Evolutionary conservation across 2,329 filamentous ascomycete species (phyloP), one percentile per base, ranked within the genome.

Genomic region (Helicocarpus griseus): DNA sequence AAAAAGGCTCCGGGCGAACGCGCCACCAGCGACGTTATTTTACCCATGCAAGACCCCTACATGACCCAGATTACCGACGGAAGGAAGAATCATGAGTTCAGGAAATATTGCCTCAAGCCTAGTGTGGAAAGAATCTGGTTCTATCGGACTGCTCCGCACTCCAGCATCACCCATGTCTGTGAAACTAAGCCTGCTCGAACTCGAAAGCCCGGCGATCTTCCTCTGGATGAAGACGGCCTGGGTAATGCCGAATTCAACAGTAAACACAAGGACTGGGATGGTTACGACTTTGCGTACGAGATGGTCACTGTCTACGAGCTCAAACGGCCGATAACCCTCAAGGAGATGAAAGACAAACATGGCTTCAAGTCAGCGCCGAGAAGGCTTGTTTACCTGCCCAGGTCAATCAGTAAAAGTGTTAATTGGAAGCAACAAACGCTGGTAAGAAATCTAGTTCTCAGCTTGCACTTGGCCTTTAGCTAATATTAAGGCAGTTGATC

Each of bases 281-380:
- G 58, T 2, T 65, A 62, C 13, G 57, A 65, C 22, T 66, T 53
- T 3, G 63, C 63, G 1, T 65, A 64, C 51, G 51, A 56, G 6
- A 58, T 65, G 2, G 50, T 53, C 0, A 57, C 54, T 0, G 60
- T 62, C 6, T 65, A 61, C 26, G 49, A 63, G 48, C 53, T 63
- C 26, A 46, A 50, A 0, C 11, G 13, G 7, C 52, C 55, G 0
- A 58, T 64, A 3, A 44, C 55, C 8, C 48, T 56, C 26, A 17
- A 22, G 0, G 54, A 56, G 48, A 57, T 63, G 58, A 56, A 22
- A 56, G 40, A 75, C 54, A 73, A 79, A 50, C 77, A 78, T 57
- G 73, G 79, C 49, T 75, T 81, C 68, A 77, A 80, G 61, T 80
- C 33, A 5, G 53, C 53, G 8, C 39, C 38, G 36, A 33, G 24